These are phyloP conservation scores for Talaromyces atroroseus DNA, from an alignment of 2,329 filamentous ascomycete species.

Conservation along the genomic window DNA sequence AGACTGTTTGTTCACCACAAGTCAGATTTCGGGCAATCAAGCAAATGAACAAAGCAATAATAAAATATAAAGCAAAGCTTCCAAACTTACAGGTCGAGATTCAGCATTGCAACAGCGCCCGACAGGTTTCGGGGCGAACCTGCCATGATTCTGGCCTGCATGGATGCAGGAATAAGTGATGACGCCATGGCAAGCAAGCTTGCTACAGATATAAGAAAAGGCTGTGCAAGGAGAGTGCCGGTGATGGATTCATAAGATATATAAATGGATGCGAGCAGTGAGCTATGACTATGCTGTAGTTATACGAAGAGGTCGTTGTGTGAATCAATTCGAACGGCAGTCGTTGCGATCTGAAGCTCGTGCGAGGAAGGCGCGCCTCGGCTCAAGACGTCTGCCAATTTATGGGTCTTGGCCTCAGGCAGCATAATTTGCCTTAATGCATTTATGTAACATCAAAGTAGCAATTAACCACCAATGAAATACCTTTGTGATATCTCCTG, in stretches of 20 bases:
- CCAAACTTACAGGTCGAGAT: slow-evolving; percentile 39
- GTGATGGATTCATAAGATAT: slow-evolving; percentile 2
- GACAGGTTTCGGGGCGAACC: slow-evolving; percentile 29
- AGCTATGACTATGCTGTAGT: slow-evolving; percentile 1
- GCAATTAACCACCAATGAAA: too few species aligned
- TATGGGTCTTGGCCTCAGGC: background rate
- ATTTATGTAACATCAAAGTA: too few species aligned
- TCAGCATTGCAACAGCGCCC: slow-evolving; percentile 30
- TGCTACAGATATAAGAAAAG: slow-evolving; percentile 11
- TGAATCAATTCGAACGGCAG: background rate
- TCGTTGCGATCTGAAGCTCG: background rate
- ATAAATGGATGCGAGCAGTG: slow-evolving; percentile 14
- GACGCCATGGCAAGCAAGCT: slow-evolving; percentile 30
- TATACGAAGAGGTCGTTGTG: slow-evolving; percentile 9
- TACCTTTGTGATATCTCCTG: too few species aligned
- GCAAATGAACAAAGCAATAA: background rate
- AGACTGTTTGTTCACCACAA: slow-evolving; percentile 48
- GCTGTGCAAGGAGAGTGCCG: background rate
- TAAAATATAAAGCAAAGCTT: background rate
- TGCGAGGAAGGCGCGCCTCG: slow-evolving; percentile 10
- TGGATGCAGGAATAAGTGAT: slow-evolving; percentile 36
- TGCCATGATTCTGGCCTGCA: slow-evolving; percentile 40
- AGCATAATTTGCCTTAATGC: too few species aligned
- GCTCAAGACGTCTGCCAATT: background rate
- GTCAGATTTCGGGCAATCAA: slow-evolving; percentile 8